These are phyloP conservation scores for Leishmania turanica DNA, from an alignment of 208 protist genomes.

Conservation along the genomic window DNA sequence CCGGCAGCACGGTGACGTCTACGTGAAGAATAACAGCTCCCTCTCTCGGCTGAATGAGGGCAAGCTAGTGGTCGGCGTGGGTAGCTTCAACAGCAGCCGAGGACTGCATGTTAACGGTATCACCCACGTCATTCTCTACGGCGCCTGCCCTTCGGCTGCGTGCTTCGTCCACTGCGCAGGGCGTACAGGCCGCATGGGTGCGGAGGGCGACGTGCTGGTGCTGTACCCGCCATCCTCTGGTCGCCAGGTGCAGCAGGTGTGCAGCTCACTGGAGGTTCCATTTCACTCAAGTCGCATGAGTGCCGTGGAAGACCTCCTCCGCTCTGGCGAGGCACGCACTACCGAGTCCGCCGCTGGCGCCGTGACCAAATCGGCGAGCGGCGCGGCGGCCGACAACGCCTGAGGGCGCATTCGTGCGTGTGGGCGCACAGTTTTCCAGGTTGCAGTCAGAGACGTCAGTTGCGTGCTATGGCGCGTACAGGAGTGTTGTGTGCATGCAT, in stretches of 20 bases:
- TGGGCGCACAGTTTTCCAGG: neutral
- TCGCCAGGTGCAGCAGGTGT: constrained; percentile 77
- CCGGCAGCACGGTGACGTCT: constrained; percentile 51
- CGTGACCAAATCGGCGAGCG: neutral
- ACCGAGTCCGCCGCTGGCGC: neutral
- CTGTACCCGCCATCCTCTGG: constrained; percentile 75
- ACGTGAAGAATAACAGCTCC: constrained; percentile 76
- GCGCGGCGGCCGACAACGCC: neutral
- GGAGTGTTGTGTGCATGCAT: neutral
- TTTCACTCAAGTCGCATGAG: constrained; percentile 64
- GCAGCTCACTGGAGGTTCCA: constrained; percentile 68
- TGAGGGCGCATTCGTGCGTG: neutral
- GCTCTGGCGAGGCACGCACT: neutral
- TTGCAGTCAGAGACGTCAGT: neutral
- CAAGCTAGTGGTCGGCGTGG: constrained; percentile 68
- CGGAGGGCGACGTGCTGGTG: constrained; percentile 77
- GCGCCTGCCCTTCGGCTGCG: constrained; percentile 52
- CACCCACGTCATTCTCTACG: constrained; percentile 87
- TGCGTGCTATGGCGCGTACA: neutral
- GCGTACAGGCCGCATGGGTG: constrained; percentile 85
- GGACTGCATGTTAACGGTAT: constrained; percentile 84
- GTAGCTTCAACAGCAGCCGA: constrained; percentile 60
- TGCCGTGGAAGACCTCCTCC: constrained; percentile 60
- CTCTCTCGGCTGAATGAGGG: constrained; percentile 69
- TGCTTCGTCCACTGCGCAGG: constrained; percentile 89